Evolutionary conservation across 495 filamentous ascomycete genomes (phyloP), one percentile per base, ranked within the genome.

Genomic region (Podospora pseudopauciseta): DNA sequence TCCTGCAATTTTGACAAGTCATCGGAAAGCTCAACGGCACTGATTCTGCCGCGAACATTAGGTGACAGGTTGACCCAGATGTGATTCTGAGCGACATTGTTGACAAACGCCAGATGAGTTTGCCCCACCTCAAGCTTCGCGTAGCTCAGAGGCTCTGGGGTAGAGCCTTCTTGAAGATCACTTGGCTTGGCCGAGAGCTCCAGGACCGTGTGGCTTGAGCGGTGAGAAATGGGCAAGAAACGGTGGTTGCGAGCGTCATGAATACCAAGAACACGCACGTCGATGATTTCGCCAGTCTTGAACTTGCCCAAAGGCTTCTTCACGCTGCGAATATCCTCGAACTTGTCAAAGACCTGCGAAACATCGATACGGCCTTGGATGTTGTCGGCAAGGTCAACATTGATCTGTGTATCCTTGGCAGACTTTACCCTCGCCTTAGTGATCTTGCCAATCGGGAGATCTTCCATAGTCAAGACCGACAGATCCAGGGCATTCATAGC

Each of bases 1-100:
- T 96, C 85, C 28, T 87, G 83, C 58, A 97, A 79, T 60, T 89
- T 82, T 9, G 91, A 89, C 20, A 96, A 77, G 74, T 97, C 92
- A 68, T 97, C 92, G 0, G 92, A 91, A 20, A 96, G 86, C 79
- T 97, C 92, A 74, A 95, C 86, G 61, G 88, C 83, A 54, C 85
- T 86, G 60, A 99, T 86, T 63, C 93, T 84, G 67, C 95, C 95
- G 18, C 93, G 89, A 30, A 99, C 89, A 70, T 90, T 93, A n/a
- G 95, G 93, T 4, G 94, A 91, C 28, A 98, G 77, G 74, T 91
- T 97, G 60, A 94, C 88, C 94, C 94, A 98, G 23, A 95, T 81
- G 70, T 86, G 91, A 64, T 90, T 86, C 44, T 90, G 84, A 16
- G 86, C 83, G 64, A 94, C 78, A 70, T 97, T 97, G 80, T 98